phyloP scores from a whole-genome alignment of 2,329 filamentous ascomycete species.

The Arthroderma sp. region DNA sequence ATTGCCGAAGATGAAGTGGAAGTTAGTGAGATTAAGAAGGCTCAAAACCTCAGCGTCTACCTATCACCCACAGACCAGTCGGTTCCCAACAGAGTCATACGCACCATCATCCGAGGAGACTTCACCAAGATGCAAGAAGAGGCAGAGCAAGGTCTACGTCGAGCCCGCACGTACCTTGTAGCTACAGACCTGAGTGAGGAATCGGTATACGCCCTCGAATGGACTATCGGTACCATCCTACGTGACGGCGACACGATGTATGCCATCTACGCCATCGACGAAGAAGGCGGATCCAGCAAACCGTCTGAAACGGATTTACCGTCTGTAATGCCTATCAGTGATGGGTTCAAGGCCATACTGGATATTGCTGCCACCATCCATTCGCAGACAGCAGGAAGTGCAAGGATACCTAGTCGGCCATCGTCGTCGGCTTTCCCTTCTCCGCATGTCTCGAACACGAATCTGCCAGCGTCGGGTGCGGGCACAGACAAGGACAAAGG shows the following conservation, averaged over 20 bases:
- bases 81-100: conserved; percentile 68
- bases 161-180: conserved; percentile 83
- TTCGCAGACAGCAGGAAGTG: conserved; percentile 44
- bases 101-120: conserved; percentile 82
- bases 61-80: conserved; percentile 65
- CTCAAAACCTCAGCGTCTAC: conserved; percentile 70
- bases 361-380: conserved; percentile 62
- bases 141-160: conserved; percentile 64
- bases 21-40: conserved; percentile 70
- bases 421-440: conserved; percentile 6
- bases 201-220: conserved; percentile 87
- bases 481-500: neutral
- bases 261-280: conserved; percentile 85
- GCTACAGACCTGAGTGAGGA: conserved; percentile 91
- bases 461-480: conserved; percentile 16
- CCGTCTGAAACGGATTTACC: conserved; percentile 31
- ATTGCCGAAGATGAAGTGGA: conserved; percentile 50
- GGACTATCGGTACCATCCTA: conserved; percentile 91
- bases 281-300: conserved; percentile 50
- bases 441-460: conserved; percentile 16
- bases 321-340: conserved; percentile 47
- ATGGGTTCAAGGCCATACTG: conserved; percentile 61
- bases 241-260: conserved; percentile 89
- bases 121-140: conserved; percentile 64
- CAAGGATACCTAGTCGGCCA: conserved; percentile 24